Conservation (phyloP, 805 yeast species). For the Candida vartiovaarae region DNA sequence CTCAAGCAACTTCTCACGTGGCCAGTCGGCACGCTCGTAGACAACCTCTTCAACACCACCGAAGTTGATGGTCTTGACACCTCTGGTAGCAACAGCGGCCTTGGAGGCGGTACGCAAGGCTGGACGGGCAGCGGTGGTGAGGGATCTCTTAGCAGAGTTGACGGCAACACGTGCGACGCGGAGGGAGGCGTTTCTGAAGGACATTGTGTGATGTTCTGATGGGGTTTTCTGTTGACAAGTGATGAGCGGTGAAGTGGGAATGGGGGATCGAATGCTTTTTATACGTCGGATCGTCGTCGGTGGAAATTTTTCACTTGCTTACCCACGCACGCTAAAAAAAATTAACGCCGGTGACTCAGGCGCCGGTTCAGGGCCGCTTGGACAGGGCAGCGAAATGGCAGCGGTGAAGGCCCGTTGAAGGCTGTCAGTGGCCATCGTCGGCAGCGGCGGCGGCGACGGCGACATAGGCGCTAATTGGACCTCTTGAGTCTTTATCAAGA, state of each 20-base stretch:
- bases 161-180: constrained; percentile 42
- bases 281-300: not conserved
- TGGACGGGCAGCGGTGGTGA: constrained; percentile 53
- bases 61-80: constrained; percentile 93
- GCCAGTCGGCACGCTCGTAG: constrained; percentile 99
- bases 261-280: no score
- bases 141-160: constrained; percentile 49
- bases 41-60: constrained; percentile 94
- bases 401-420: not conserved
- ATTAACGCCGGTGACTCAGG: no score
- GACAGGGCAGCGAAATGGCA: not conserved
- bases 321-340: not conserved
- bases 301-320: constrained; percentile 1
- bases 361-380: not conserved
- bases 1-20: constrained; percentile 89
- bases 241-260: no score
- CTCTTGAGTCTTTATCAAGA: no score
- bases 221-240: not conserved
- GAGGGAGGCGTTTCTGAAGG: constrained; percentile 40
- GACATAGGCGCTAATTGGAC: no score
- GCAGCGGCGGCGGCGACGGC: no score
- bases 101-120: constrained; percentile 45
- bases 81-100: constrained; percentile 64
- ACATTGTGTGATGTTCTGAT: constrained; percentile 17
- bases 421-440: no score